Conservation (phyloP, 192 early-diverging fungal genomes). For the Irineochytrium annulatum region DNA sequence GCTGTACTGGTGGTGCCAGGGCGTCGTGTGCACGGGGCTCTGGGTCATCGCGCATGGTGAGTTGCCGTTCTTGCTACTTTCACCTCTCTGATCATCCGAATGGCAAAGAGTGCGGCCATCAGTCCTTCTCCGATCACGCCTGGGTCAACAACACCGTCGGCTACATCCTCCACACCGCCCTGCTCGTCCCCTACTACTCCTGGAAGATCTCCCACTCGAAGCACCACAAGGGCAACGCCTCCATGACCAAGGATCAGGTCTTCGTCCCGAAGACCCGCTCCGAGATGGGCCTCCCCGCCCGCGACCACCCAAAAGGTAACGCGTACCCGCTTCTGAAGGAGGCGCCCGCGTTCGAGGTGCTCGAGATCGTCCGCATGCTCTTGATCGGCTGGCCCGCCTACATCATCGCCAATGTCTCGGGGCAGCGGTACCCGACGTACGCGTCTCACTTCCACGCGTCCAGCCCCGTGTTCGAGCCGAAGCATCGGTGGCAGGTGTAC, state of each 20-base stretch:
- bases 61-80: neutral
- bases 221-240: constrained; percentile 89
- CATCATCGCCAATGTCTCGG: constrained; percentile 69
- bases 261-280: constrained; percentile 82
- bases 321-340: constrained; percentile 75
- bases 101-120: constrained; percentile 87
- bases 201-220: constrained; percentile 84
- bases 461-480: constrained; percentile 73
- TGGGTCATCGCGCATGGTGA: constrained; percentile 65
- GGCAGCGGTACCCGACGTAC: constrained; percentile 68
- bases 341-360: constrained; percentile 65
- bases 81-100: neutral
- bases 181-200: constrained; percentile 89
- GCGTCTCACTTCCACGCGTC: constrained; percentile 85
- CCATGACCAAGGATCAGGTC: constrained; percentile 91
- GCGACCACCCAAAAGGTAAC: constrained; percentile 35
- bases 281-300: constrained; percentile 26
- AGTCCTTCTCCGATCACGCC: constrained; percentile 79
- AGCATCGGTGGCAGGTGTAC: constrained; percentile 67
- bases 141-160: constrained; percentile 87
- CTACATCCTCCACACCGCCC: constrained; percentile 79
- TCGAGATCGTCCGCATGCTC: constrained; percentile 64
- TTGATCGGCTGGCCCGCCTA: constrained; percentile 88
- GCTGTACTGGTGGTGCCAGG: constrained; percentile 78
- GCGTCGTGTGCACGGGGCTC: constrained; percentile 78